Conservation (phyloP, 306 rosid species). For the Ammopiptanthus mongolicus region DNA sequence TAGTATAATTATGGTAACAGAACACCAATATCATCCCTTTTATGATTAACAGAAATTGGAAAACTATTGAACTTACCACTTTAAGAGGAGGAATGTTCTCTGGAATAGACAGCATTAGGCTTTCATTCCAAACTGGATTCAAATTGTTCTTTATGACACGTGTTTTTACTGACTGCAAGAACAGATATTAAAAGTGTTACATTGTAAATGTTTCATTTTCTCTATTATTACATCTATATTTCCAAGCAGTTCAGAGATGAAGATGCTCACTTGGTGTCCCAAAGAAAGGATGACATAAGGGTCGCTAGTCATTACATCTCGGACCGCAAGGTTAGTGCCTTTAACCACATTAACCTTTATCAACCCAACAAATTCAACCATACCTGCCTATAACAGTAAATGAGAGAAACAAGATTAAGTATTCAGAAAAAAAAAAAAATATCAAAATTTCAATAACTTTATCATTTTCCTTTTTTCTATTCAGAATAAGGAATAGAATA, state of each 20-base stretch:
- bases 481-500: neutral
- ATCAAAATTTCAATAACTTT: neutral
- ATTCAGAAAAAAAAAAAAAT: neutral
- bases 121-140: slow-evolving; percentile 94
- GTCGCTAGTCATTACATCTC: slow-evolving; percentile 85
- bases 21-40: neutral
- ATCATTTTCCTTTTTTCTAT: neutral
- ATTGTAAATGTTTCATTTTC: neutral
- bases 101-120: slow-evolving; percentile 91
- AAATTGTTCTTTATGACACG: slow-evolving; percentile 81
- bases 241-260: slow-evolving; percentile 3
- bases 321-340: slow-evolving; percentile 79
- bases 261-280: slow-evolving; percentile 83
- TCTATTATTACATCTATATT: neutral
- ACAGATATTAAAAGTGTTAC: neutral
- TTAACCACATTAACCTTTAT: slow-evolving; percentile 84
- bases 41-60: neutral
- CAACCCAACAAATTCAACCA: slow-evolving; percentile 93
- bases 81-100: slow-evolving; percentile 77
- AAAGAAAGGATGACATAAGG: slow-evolving; percentile 87
- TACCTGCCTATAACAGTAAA: slow-evolving; percentile 79
- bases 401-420: slow-evolving; percentile 28
- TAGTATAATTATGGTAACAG: neutral
- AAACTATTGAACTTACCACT: slow-evolving; percentile 55
- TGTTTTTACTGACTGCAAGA: slow-evolving; percentile 84